These are phyloP conservation scores for Teratosphaeria zuluensis DNA, from an alignment of 2,329 filamentous ascomycete species.

Conservation along the genomic window DNA sequence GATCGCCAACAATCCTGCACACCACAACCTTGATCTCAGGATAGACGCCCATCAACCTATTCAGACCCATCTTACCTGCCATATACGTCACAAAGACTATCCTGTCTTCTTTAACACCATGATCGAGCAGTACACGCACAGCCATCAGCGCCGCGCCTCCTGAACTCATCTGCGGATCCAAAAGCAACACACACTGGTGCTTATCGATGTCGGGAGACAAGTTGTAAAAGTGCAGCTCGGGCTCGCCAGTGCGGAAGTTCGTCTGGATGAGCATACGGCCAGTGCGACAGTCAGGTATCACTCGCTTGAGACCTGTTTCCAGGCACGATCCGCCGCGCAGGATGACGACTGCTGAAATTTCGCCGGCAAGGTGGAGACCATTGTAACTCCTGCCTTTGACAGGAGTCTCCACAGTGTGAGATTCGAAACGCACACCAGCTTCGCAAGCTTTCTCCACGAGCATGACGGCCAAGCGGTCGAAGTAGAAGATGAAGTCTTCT, in stretches of 20 bases:
- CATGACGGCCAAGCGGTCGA: conserved; percentile 77
- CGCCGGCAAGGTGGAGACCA: conserved; percentile 61
- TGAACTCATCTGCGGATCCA: conserved; percentile 91
- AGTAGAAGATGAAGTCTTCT: conserved; percentile 96
- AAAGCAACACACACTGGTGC: conserved; percentile 72
- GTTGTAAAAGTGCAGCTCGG: conserved; percentile 82
- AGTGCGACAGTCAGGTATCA: conserved; percentile 84
- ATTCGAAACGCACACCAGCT: conserved; percentile 57
- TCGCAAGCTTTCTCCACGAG: conserved; percentile 77
- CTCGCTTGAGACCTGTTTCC: conserved; percentile 77
- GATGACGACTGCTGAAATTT: conserved; percentile 74
- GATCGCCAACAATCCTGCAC: conserved; percentile 68
- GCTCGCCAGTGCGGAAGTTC: conserved; percentile 68
- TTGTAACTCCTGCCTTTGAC: conserved; percentile 54
- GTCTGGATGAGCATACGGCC: conserved; percentile 88
- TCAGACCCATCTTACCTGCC: conserved; percentile 73
- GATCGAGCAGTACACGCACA: conserved; percentile 88
- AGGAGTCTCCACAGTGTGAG: conserved; percentile 59
- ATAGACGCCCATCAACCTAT: conserved; percentile 79
- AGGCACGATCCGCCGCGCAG: conserved; percentile 82
- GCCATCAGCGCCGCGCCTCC: conserved; percentile 86
- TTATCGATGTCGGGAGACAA: conserved; percentile 62
- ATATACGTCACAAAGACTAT: conserved; percentile 93
- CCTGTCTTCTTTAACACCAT: conserved; percentile 72
- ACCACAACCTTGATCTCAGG: conserved; percentile 80